These are phyloP conservation scores for Trichoderma citrinoviride DNA, from an alignment of 2,329 filamentous ascomycete genomes.

Conservation along the genomic window DNA sequence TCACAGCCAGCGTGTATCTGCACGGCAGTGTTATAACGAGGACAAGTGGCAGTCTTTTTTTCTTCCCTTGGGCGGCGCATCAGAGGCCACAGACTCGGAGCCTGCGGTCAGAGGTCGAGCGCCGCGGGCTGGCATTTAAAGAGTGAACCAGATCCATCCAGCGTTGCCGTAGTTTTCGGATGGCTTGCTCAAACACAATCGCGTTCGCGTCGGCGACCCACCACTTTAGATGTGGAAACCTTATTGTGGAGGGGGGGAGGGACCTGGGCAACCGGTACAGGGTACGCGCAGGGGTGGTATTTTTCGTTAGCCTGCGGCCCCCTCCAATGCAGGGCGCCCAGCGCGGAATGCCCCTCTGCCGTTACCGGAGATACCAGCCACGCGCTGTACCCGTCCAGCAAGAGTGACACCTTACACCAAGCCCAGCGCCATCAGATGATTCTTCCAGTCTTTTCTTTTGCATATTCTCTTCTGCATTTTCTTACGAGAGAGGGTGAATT, in stretches of 20 bases:
- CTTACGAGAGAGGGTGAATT: neutral
- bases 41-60: no score
- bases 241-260: conserved; percentile 2
- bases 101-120: conserved; percentile 18
- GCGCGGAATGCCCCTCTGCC: neutral
- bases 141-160: conserved; percentile 13
- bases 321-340: neutral
- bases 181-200: conserved; percentile 16
- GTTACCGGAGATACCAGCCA: neutral
- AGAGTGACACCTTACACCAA: neutral
- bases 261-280: conserved; percentile 4
- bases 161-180: conserved; percentile 7
- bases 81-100: conserved; percentile 6
- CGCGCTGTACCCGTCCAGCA: neutral
- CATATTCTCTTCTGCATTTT: neutral
- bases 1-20: no score
- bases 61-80: neutral
- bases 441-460: no score
- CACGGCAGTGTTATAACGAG: no score
- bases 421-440: no score
- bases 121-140: conserved; percentile 20
- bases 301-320: neutral
- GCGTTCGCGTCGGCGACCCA: conserved; percentile 19
- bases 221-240: conserved; percentile 20
- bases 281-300: conserved; percentile 2